Evolutionary conservation across 2,329 filamentous ascomycete genomes (phyloP).

Genomic region (Aureobasidium subglaciale): DNA sequence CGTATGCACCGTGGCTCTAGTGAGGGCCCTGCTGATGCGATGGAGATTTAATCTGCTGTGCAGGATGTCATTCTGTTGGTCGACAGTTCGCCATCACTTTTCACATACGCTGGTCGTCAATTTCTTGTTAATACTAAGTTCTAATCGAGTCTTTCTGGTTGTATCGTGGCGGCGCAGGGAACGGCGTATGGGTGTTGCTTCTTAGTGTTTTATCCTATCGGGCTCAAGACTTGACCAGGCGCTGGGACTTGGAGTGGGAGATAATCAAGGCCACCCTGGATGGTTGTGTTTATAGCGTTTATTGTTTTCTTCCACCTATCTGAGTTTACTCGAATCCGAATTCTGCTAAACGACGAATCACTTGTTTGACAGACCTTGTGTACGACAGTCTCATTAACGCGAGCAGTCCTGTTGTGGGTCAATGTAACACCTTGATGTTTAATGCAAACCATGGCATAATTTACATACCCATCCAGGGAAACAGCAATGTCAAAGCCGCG

Average conservation of each 20-base stretch:
- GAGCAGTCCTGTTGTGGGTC: neutral
- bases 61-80: neutral
- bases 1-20: conserved; percentile 16
- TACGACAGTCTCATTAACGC: neutral
- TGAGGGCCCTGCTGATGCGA: conserved; percentile 18
- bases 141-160: neutral
- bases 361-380: no score
- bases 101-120: conserved; percentile 9
- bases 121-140: conserved; percentile 12
- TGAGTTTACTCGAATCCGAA: neutral
- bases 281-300: neutral
- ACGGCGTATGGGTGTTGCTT: neutral
- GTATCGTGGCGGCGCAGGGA: neutral
- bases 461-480: neutral
- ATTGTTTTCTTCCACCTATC: neutral
- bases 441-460: neutral
- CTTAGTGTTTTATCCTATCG: neutral
- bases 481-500: neutral
- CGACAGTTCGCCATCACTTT: neutral
- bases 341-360: neutral
- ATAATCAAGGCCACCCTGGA: conserved; percentile 1
- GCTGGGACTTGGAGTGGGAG: conserved; percentile 1
- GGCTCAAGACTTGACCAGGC: neutral
- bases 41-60: conserved; percentile 18
- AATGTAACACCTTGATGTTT: conserved; percentile 3